These are phyloP conservation scores for Diospyros kaki DNA, from an alignment of 148 eudicot genomes.

Conservation along the genomic window DNA sequence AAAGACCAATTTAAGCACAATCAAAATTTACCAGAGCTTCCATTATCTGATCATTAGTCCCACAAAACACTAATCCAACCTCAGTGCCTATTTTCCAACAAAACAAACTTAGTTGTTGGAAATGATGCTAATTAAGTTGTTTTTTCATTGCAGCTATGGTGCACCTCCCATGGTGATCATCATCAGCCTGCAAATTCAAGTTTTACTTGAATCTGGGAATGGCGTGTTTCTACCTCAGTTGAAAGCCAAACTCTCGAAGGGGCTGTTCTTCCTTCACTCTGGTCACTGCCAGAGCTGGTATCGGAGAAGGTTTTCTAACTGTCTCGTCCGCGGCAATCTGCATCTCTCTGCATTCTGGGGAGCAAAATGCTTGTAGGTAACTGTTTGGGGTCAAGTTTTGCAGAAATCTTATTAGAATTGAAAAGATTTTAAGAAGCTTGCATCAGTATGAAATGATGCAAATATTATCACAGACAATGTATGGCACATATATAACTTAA, in stretches of 20 bases:
- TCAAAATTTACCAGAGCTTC: no score
- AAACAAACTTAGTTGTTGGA: no score
- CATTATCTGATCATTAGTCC: no score
- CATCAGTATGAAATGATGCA: no score
- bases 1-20: no score
- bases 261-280: neutral
- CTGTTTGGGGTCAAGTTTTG: neutral
- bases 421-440: no score
- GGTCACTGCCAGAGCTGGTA: neutral
- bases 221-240: neutral
- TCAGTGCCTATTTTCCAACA: no score
- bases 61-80: no score
- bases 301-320: neutral
- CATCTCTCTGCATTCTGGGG: neutral
- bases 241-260: neutral
- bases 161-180: neutral
- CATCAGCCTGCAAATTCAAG: neutral
- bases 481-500: no score
- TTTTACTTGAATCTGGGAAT: conserved; percentile 2
- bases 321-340: conserved; percentile 1
- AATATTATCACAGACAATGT: no score
- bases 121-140: neutral
- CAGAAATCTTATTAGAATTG: no score
- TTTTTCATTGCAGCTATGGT: neutral
- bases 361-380: conserved; percentile 8